Conservation (phyloP, 169 alveolate species). For the Amoebophrya sp. region DNA sequence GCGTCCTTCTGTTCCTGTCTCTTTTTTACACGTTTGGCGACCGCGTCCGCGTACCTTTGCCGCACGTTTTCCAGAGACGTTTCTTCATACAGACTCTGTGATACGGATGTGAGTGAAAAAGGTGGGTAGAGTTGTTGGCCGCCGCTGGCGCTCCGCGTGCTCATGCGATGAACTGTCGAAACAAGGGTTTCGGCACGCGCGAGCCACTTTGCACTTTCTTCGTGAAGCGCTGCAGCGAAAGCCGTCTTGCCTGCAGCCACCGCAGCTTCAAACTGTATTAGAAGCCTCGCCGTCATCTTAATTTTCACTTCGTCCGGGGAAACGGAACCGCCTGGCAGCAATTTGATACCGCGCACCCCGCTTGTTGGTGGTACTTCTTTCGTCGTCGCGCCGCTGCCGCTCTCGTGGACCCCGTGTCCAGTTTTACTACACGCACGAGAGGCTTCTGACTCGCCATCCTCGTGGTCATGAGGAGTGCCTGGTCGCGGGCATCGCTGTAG, state of each 20-base stretch:
- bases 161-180: background rate
- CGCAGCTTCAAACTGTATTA: background rate
- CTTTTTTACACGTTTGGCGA: background rate
- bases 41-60: background rate
- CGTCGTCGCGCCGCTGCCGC: background rate
- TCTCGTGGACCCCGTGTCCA: background rate
- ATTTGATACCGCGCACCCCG: background rate
- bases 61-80: background rate
- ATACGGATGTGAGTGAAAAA: background rate
- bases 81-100: background rate
- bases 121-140: background rate
- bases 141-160: background rate
- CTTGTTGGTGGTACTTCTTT: background rate
- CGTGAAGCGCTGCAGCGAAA: background rate
- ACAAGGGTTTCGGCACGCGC: background rate
- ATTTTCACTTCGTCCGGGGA: background rate
- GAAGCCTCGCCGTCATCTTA: background rate
- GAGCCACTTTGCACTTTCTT: background rate
- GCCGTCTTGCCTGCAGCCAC: background rate
- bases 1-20: background rate
- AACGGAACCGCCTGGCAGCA: background rate
- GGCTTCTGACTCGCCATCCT: background rate
- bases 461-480: background rate
- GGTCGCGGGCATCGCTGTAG: background rate
- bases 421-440: too few relatives aligned